Percentiles rank a stretch among this genome's conserved stretches.
phyloP scores from a whole-genome alignment of 2,329 filamentous ascomycete species.

The Plenodomus biglobosus region DNA sequence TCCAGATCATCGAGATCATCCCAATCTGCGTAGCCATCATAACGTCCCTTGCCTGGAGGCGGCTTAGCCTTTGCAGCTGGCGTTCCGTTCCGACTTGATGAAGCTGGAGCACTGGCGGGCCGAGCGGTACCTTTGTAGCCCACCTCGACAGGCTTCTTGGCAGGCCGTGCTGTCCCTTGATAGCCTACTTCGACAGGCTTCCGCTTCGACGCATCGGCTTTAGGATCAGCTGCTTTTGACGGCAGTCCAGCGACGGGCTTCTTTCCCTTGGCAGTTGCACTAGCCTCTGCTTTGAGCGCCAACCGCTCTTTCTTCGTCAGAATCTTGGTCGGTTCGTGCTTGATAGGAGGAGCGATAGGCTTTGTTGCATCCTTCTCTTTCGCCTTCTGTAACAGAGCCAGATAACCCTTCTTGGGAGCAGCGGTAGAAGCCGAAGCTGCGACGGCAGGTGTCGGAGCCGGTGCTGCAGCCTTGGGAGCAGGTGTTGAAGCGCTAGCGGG shows the following conservation, averaged over 20 bases:
- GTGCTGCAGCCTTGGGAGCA: conserved; percentile 23
- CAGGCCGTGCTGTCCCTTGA: conserved; percentile 52
- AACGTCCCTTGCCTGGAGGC: conserved; percentile 36
- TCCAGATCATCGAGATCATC: conserved; percentile 47
- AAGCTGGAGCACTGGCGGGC: conserved; percentile 22
- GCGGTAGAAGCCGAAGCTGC: conserved; percentile 32
- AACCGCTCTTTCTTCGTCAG: conserved; percentile 59
- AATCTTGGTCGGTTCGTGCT: conserved; percentile 72
- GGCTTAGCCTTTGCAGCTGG: conserved; percentile 35
- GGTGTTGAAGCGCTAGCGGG: conserved; percentile 16
- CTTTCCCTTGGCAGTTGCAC: conserved; percentile 40
- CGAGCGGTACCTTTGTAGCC: conserved; percentile 45
- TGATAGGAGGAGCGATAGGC: conserved; percentile 65
- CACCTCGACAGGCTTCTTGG: conserved; percentile 38
- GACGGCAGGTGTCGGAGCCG: conserved; percentile 18
- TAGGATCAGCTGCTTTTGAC: conserved; percentile 19
- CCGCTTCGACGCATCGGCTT: conserved; percentile 31
- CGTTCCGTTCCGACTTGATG: conserved; percentile 28
- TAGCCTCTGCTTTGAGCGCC: conserved; percentile 50
- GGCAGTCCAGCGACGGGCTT: conserved; percentile 23
- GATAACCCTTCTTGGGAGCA: conserved; percentile 70
- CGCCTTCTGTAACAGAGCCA: conserved; percentile 72
- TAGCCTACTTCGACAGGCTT: conserved; percentile 48
- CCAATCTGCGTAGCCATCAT: conserved; percentile 44
- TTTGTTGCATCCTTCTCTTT: conserved; percentile 58